Base-by-base conservation (phyloP, 2,329 filamentous ascomycete genomes). In the Colletotrichum camelliae region DNA sequence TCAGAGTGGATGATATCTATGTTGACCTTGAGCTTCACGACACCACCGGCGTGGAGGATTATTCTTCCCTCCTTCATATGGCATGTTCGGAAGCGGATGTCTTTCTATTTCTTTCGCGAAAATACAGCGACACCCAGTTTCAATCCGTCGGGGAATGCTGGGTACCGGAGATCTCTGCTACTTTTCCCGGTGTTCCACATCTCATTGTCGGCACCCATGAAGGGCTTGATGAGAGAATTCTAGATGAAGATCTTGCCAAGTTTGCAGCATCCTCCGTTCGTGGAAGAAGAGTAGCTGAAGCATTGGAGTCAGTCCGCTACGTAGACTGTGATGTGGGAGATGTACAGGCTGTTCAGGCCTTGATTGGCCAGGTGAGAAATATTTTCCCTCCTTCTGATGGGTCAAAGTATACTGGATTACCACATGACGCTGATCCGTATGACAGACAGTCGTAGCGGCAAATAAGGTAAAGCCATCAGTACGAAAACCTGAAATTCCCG, bases 361-460 rank as follows among this genome's bases (percentile, higher is more conserved):
- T 43, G 39, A 43, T 43, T n/a, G 39, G 39, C 9, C 39, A n/a
- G 18, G 39, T 43, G 39, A n/a, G 16, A n/a, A 43, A 0, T 9
- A 10, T 1, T 39, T 16, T n/a, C 1, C 18, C 37, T 4, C 37
- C 2, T 43, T 43, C 18, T 18, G 5, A 39, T 39, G 15, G 37
- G 4, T 18, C 37, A 39, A 39, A 18, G 4, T 16, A 18, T 39
- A 5, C 8, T 10, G 4, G 16, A n/a, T 1, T 43, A 16, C 16
- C 39, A 43, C 2, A 43, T 1, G 5, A 3, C 16, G 8, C 39
- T 43, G 18, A 43, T 43, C 8, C 4, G 0, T 0, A n/a, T n/a
- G 8, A 43, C 2, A 43, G 16, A n/a, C 16, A 43, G 16, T 43
- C 4, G 18, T 43, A 1, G 39, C 39, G 1, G 39, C 39, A 43